Percentiles rank a stretch among this genome's conserved stretches.
Evolutionary conservation across 768 basidiomycete species (phyloP).

Genomic region (Boletus rex-veris): DNA sequence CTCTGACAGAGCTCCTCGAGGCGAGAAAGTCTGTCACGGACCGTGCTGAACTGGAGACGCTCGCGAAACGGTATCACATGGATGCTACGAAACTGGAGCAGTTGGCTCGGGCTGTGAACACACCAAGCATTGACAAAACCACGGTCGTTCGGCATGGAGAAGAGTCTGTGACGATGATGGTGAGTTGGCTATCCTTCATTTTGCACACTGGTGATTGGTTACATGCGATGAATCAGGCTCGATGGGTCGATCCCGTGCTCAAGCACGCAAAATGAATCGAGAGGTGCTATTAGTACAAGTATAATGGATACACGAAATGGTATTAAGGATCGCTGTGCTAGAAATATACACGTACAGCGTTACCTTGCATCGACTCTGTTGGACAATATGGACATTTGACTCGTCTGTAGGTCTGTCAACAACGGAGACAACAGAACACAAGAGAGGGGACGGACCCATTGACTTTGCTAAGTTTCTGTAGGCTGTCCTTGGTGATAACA

Average conservation of each 20-base stretch:
- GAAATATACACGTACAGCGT: slow-evolving; percentile 66
- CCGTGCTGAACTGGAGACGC: slow-evolving; percentile 40
- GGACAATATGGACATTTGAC: slow-evolving; percentile 99
- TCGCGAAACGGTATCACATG: slow-evolving; percentile 54
- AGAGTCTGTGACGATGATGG: slow-evolving; percentile 49
- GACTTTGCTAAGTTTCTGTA: slow-evolving; percentile 84
- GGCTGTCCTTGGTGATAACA: slow-evolving; percentile 88
- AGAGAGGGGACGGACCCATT: slow-evolving; percentile 58
- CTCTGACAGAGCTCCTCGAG: slow-evolving; percentile 58
- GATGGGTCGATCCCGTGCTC: slow-evolving; percentile 25
- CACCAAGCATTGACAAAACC: slow-evolving; percentile 54
- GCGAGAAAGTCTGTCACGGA: slow-evolving; percentile 51
- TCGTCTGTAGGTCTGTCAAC: slow-evolving; percentile 46
- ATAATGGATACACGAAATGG: slow-evolving; percentile 2
- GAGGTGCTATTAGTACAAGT: slow-evolving; percentile 7
- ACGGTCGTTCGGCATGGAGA: slow-evolving; percentile 51
- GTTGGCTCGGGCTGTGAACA: slow-evolving; percentile 56
- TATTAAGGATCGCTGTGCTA: slow-evolving; percentile 27
- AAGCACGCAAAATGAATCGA: not conserved
- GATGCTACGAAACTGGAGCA: slow-evolving; percentile 50
- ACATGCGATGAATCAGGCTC: slow-evolving; percentile 19
- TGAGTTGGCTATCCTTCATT: slow-evolving; percentile 27
- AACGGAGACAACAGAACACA: not conserved
- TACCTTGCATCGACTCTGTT: slow-evolving; percentile 57
- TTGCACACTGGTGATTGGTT: not conserved